Base-by-base conservation (phyloP, 2,329 filamentous ascomycete species). In the Boeremia exigua region DNA sequence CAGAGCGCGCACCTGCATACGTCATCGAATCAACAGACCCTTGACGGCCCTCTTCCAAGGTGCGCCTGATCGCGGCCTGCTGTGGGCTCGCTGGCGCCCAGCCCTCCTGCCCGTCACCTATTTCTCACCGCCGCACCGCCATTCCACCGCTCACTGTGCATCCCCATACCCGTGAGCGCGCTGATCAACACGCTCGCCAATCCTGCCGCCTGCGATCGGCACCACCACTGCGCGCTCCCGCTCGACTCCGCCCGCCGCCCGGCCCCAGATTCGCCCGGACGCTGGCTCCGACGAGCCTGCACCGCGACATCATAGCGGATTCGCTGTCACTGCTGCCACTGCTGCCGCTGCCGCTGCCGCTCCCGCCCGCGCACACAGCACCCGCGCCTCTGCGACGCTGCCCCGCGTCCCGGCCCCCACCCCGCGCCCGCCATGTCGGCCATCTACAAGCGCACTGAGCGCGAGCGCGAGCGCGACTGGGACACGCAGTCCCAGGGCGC, bases 401-500 rank as follows among this genome's bases (percentile, higher is more conserved):
- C 54, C 38, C 42, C 37, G n/a, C 37, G 39, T 46, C 25, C 29
- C 19, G 11, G 33, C 42, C 49, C 39, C 42, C 43, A 36, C 46
- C 32, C 17, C 29, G 34, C 32, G 38, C 47, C 37, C 56, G 30
- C 60, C 68, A 79, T 79, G 78, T 81, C 79, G 37, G 75, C 77
- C 67, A 70, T 80, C 61, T 79, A 77, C 69, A 77, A 67, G 59
- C 54, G 58, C 45, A 65, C 72, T 57, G 78, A 80, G 66, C 71
- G 75, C 55, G 75, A 77, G 48, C 74, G 78, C 46, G 77, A 80
- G 64, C 76, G 77, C 59, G 78, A 80, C 62, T 78, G 77, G 70
- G 78, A 79, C 39, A 69, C 73, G 12, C 68, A 70, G 29, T 62
- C 64, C 40, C 63, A 64, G 49, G 63, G 67, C 67, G 75, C 75